Evolutionary conservation across 2,329 filamentous ascomycete genomes (phyloP).

Genomic region (Stenocarpella maydis): DNA sequence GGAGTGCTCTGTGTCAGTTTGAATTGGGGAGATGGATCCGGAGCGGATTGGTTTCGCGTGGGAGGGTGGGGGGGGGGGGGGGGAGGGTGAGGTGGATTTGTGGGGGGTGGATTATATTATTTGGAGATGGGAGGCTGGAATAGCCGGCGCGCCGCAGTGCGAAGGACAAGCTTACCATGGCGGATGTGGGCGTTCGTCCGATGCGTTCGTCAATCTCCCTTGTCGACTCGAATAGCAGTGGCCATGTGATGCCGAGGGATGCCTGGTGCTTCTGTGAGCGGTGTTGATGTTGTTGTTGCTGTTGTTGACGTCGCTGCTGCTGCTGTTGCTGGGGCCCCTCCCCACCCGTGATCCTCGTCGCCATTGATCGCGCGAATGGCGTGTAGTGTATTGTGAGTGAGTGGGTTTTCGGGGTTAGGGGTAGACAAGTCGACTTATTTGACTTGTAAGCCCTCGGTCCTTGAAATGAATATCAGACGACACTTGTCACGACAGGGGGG

Average conservation of each 20-base stretch:
- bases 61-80: no score
- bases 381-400: no score
- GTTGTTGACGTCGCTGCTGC: neutral
- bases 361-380: neutral
- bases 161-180: conserved; percentile 17
- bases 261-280: neutral
- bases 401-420: conserved; percentile 16
- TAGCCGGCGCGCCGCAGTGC: neutral
- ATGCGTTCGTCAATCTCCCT: conserved; percentile 4
- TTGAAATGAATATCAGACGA: neutral
- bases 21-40: no score
- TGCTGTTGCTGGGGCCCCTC: neutral
- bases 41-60: no score
- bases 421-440: neutral
- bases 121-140: neutral
- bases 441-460: neutral
- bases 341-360: neutral
- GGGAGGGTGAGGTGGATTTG: neutral
- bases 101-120: neutral
- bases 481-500: conserved; percentile 4
- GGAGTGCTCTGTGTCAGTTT: neutral
- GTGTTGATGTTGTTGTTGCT: neutral
- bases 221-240: conserved; percentile 8
- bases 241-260: neutral
- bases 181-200: conserved; percentile 1